Conservation (phyloP, 2,329 filamentous ascomycete genomes). For the Fusarium compactum region DNA sequence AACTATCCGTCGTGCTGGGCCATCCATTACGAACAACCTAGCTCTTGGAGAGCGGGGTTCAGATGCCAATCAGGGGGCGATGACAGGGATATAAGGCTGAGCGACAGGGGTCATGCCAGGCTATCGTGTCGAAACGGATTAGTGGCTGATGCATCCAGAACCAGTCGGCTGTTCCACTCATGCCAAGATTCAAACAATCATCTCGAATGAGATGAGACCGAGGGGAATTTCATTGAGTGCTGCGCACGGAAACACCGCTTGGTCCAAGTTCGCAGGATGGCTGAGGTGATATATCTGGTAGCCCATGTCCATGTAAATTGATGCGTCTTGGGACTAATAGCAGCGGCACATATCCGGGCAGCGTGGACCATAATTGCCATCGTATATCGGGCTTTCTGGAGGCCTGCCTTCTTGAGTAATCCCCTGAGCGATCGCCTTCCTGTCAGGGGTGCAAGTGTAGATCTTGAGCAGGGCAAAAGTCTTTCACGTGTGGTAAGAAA, state of each 20-base stretch:
- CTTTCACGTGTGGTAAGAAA: slow-evolving; percentile 19
- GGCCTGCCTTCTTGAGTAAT: slow-evolving; percentile 31
- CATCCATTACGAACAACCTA: slow-evolving; percentile 30
- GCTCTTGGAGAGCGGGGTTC: slow-evolving; percentile 34
- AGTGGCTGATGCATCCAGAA: slow-evolving; percentile 35
- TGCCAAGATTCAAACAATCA: slow-evolving; percentile 43
- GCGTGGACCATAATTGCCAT: slow-evolving; percentile 22
- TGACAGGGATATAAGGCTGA: slow-evolving; percentile 40
- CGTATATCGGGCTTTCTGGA: slow-evolving; percentile 26
- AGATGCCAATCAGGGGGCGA: slow-evolving; percentile 45
- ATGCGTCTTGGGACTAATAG: slow-evolving; percentile 27
- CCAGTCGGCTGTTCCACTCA: slow-evolving; percentile 40
- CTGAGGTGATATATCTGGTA: slow-evolving; percentile 14
- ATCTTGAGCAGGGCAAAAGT: slow-evolving; percentile 31
- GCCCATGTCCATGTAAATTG: slow-evolving; percentile 15
- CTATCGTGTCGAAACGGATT: slow-evolving; percentile 42
- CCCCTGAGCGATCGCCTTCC: slow-evolving; percentile 36
- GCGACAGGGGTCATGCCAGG: slow-evolving; percentile 34
- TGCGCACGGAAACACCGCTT: slow-evolving; percentile 10
- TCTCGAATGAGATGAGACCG: slow-evolving; percentile 37
- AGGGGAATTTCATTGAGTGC: slow-evolving; percentile 20
- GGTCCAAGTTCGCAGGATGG: slow-evolving; percentile 12
- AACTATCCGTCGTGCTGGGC: slow-evolving; percentile 24
- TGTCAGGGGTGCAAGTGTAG: slow-evolving; percentile 32
- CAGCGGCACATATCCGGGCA: slow-evolving; percentile 30